Percentiles rank a stretch among this genome's conserved stretches.
Evolutionary conservation across 2,329 filamentous ascomycete genomes (phyloP).

Genomic region (Coniochaeta ligniaria): DNA sequence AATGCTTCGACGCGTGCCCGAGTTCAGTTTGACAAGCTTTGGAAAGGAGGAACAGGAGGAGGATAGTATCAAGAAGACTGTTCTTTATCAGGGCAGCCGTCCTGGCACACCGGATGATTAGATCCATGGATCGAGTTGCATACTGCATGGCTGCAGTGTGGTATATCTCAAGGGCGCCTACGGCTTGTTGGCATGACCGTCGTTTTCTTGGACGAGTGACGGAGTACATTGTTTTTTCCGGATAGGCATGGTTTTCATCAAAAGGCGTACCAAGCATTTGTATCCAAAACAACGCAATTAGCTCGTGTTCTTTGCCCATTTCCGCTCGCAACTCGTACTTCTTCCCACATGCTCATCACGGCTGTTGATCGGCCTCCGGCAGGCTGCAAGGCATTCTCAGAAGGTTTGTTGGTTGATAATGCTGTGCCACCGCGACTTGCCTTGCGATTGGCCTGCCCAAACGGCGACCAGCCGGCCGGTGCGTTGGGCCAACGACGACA

Average conservation of each 20-base stretch:
- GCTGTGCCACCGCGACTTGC: neutral
- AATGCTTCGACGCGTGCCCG: slow-evolving; percentile 32
- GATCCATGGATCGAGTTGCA: slow-evolving; percentile 10
- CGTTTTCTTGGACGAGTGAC: neutral
- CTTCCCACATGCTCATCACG: neutral
- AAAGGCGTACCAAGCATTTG: neutral
- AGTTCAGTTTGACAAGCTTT: slow-evolving; percentile 52
- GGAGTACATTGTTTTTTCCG: neutral
- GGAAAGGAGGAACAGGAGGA: slow-evolving; percentile 38
- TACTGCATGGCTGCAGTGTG: neutral
- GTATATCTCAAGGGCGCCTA: too few species aligned
- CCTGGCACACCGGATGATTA: slow-evolving; percentile 21
- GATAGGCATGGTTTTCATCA: slow-evolving; percentile 11
- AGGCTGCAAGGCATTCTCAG: neutral
- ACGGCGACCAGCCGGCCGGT: neutral
- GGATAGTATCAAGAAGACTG: slow-evolving; percentile 22
- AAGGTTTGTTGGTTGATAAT: neutral
- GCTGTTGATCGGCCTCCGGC: neutral
- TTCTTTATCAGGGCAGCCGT: slow-evolving; percentile 25
- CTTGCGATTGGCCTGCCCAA: neutral
- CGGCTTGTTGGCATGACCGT: neutral
- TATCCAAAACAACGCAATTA: neutral
- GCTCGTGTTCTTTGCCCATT: neutral
- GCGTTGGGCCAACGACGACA: neutral
- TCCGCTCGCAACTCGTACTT: neutral